Conservation (phyloP, 495 filamentous ascomycete genomes). For the Bacidia rubella region DNA sequence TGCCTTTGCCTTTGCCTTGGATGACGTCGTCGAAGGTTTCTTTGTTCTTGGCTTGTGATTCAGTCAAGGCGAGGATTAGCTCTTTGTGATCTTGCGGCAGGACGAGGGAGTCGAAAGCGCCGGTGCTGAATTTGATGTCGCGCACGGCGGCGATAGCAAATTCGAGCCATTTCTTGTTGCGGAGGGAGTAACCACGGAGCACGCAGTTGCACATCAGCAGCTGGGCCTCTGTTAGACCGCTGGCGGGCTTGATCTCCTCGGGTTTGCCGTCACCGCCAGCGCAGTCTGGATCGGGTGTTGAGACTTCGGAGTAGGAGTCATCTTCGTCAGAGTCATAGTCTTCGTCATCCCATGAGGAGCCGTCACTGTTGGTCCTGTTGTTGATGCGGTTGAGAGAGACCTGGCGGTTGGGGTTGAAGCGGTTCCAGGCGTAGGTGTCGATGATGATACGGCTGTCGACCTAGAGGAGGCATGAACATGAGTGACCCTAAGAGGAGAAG, state of each 20-base stretch:
- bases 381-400: slow-evolving; percentile 38
- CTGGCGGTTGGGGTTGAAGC: slow-evolving; percentile 20
- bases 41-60: slow-evolving; percentile 31
- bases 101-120: slow-evolving; percentile 34
- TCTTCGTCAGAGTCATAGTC: slow-evolving; percentile 3
- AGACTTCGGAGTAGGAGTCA: background rate
- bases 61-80: slow-evolving; percentile 37
- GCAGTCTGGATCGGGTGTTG: background rate
- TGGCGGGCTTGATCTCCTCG: background rate
- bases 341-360: background rate
- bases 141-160: slow-evolving; percentile 29
- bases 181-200: slow-evolving; percentile 31
- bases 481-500: background rate
- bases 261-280: background rate
- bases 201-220: slow-evolving; percentile 13
- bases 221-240: slow-evolving; percentile 1
- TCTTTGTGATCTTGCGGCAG: slow-evolving; percentile 31
- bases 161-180: slow-evolving; percentile 33
- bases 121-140: slow-evolving; percentile 27
- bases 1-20: slow-evolving; percentile 29
- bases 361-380: slow-evolving; percentile 3
- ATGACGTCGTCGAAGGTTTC: slow-evolving; percentile 40
- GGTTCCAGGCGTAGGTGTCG: slow-evolving; percentile 27
- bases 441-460: slow-evolving; percentile 44
- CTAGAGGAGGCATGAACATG: slow-evolving; percentile 1